Conservation (phyloP, 1,139 yeast species). For the Zygosaccharomyces pseudobailii region DNA sequence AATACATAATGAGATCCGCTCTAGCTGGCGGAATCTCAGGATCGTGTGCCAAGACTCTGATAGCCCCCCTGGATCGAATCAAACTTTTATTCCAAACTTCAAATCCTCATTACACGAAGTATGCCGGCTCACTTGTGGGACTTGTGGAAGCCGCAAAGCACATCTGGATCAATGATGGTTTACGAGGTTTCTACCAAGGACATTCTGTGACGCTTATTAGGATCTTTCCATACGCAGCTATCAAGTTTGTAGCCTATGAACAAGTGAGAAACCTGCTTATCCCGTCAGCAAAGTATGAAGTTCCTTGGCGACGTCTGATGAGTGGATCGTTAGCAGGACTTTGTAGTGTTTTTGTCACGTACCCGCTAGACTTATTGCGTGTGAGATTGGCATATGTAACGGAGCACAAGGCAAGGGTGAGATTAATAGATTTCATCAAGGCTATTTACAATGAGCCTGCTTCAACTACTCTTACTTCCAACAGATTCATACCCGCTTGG, state of each 20-base stretch:
- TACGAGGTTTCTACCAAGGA: constrained; percentile 83
- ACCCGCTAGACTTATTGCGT: constrained; percentile 85
- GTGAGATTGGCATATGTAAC: constrained; percentile 92
- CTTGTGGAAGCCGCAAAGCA: constrained; percentile 64
- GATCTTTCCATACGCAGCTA: constrained; percentile 95
- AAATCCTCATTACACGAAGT: constrained; percentile 79
- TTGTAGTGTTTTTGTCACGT: constrained; percentile 81
- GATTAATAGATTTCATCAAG: constrained; percentile 49
- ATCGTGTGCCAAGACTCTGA: constrained; percentile 85
- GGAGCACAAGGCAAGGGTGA: constrained; percentile 45
- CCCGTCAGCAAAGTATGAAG: constrained; percentile 69
- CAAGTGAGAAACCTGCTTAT: constrained; percentile 78
- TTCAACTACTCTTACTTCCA: constrained; percentile 27
- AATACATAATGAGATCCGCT: constrained; percentile 78
- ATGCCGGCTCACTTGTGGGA: constrained; percentile 77
- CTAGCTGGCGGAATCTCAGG: constrained; percentile 97
- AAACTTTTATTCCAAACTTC: constrained; percentile 93
- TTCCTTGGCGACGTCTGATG: constrained; percentile 70
- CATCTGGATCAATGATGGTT: constrained; percentile 69
- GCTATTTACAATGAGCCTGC: constrained; percentile 64
- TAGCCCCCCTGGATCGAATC: constrained; percentile 94
- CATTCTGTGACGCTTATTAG: constrained; percentile 89
- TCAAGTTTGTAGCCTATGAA: constrained; percentile 96
- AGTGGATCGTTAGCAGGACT: constrained; percentile 92
- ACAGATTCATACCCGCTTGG: constrained; percentile 31